phyloP scores from a whole-genome alignment of 768 basidiomycete species.

The Xerocomellus dryophilus region DNA sequence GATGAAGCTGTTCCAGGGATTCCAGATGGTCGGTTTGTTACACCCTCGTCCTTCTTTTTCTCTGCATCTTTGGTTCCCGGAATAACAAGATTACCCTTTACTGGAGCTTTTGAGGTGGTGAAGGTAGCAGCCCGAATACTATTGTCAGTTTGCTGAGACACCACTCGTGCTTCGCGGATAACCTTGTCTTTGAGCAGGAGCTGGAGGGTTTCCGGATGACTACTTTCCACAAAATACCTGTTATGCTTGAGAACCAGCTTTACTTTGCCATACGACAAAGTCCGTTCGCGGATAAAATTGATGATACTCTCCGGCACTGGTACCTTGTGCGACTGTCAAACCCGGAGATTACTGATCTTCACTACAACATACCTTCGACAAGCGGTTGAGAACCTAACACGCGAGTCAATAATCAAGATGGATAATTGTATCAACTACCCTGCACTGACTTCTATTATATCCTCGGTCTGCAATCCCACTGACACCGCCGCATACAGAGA shows the following conservation, averaged over 20 bases:
- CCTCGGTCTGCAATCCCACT: slow-evolving; percentile 94
- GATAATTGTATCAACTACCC: slow-evolving; percentile 14
- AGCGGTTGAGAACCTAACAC: slow-evolving; percentile 67
- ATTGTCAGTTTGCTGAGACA: slow-evolving; percentile 63
- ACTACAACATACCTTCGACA: slow-evolving; percentile 56
- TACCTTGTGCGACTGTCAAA: slow-evolving; percentile 48
- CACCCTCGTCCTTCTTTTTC: slow-evolving; percentile 65
- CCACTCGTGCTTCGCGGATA: slow-evolving; percentile 81
- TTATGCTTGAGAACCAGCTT: slow-evolving; percentile 98
- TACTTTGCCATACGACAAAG: slow-evolving; percentile 95
- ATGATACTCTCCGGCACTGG: slow-evolving; percentile 88
- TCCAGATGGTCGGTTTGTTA: slow-evolving; percentile 31
- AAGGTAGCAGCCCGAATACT: slow-evolving; percentile 75
- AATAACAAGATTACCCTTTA: slow-evolving; percentile 78
- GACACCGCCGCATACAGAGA: slow-evolving; percentile 98
- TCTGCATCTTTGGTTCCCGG: slow-evolving; percentile 77
- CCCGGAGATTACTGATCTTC: neutral
- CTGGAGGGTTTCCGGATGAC: slow-evolving; percentile 90
- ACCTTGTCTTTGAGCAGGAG: slow-evolving; percentile 79
- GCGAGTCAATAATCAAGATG: slow-evolving; percentile 33
- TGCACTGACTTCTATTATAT: slow-evolving; percentile 89
- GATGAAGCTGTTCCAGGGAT: slow-evolving; percentile 31
- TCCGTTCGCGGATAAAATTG: slow-evolving; percentile 87
- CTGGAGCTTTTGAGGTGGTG: slow-evolving; percentile 79
- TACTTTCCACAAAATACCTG: slow-evolving; percentile 95